Evolutionary conservation across 371 early-diverging fungal species (phyloP).

Genomic region (Lichtheimia ornata): DNA sequence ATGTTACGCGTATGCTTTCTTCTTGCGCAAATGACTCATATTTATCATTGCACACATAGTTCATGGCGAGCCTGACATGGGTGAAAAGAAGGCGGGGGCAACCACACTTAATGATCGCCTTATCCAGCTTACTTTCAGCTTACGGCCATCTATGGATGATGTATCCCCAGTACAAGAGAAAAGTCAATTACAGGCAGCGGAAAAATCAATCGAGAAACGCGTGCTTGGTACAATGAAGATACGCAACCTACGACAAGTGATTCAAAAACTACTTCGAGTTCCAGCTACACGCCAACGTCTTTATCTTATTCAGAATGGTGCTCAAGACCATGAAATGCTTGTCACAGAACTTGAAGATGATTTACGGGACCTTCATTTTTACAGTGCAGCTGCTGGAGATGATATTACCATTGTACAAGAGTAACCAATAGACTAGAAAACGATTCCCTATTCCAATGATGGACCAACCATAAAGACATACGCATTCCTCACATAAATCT

Average conservation of each 20-base stretch:
- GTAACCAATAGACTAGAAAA: background rate
- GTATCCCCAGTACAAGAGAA: too few relatives aligned
- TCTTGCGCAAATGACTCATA: background rate
- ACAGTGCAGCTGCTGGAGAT: conserved; percentile 33
- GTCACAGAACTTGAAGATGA: conserved; percentile 43
- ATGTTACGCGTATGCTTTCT: conserved; percentile 6
- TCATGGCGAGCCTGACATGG: conserved; percentile 59
- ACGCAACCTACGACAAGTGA: conserved; percentile 40
- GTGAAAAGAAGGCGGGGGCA: conserved; percentile 26
- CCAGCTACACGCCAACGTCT: conserved; percentile 35
- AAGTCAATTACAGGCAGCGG: too few relatives aligned
- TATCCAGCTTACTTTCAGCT: conserved; percentile 14
- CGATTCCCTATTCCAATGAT: too few relatives aligned
- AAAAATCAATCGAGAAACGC: conserved; percentile 42
- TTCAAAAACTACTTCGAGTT: conserved; percentile 39
- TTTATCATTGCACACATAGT: conserved; percentile 14
- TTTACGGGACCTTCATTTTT: conserved; percentile 46
- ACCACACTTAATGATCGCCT: conserved; percentile 69
- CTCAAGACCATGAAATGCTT: conserved; percentile 10
- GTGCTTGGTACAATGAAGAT: conserved; percentile 50
- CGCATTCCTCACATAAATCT: too few relatives aligned
- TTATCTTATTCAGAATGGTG: conserved; percentile 26
- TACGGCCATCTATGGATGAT: conserved; percentile 8
- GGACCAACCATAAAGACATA: too few relatives aligned
- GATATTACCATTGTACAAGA: conserved; percentile 20